A percentile compares a stretch with the other conserved stretches of the same genome.
These are phyloP conservation scores for Trichoderma asperelloides DNA, from an alignment of 495 filamentous ascomycete species.

Conservation along the genomic window DNA sequence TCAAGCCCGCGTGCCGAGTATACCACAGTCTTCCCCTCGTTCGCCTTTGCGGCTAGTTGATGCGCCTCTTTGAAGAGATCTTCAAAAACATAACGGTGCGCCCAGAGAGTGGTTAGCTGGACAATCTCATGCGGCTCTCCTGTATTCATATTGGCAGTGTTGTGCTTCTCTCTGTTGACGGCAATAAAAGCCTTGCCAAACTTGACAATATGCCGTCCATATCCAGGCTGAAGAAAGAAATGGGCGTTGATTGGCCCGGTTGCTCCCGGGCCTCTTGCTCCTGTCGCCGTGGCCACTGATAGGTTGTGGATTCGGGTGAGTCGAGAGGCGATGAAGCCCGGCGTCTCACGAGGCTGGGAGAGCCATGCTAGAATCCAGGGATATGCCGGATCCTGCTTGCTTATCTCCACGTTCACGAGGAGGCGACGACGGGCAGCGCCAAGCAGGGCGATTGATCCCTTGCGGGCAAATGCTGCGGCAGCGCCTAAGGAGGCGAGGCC, in stretches of 20 bases:
- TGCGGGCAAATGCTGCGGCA: constrained; percentile 63
- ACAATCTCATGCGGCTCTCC: constrained; percentile 92
- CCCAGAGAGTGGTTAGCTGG: constrained; percentile 83
- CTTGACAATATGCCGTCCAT: constrained; percentile 75
- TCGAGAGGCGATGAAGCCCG: constrained; percentile 34
- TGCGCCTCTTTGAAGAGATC: constrained; percentile 81
- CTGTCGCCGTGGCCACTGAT: constrained; percentile 39
- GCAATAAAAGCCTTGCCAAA: constrained; percentile 74
- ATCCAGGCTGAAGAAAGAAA: constrained; percentile 84
- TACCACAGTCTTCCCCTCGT: constrained; percentile 91
- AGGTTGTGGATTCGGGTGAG: constrained; percentile 43
- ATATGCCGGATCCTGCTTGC: constrained; percentile 84
- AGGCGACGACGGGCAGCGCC: constrained; percentile 70
- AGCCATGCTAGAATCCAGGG: constrained; percentile 93
- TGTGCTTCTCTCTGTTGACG: constrained; percentile 75
- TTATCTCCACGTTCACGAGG: constrained; percentile 92
- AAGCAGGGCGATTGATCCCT: constrained; percentile 57
- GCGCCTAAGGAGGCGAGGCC: constrained; percentile 85
- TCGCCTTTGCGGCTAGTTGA: constrained; percentile 58
- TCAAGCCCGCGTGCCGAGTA: constrained; percentile 73
- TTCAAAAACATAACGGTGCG: constrained; percentile 76
- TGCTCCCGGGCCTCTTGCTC: constrained; percentile 53
- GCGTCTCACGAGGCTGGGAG: constrained; percentile 60
- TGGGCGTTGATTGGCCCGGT: constrained; percentile 61
- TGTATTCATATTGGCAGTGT: constrained; percentile 56